Base-by-base conservation (phyloP, 176 grass and related monocot genomes). In the Triticum aestivum region DNA sequence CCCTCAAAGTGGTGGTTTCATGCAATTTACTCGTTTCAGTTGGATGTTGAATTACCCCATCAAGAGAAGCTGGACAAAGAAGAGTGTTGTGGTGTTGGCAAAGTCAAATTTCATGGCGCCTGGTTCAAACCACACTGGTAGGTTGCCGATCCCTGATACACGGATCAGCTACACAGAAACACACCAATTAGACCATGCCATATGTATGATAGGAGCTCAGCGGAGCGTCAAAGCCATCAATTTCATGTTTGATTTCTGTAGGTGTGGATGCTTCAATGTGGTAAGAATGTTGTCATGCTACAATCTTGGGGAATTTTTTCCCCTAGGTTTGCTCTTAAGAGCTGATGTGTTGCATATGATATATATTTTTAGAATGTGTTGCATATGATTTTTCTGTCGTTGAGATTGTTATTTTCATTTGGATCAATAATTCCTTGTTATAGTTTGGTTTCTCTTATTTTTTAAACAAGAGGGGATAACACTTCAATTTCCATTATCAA, bases 81-180 rank as follows among this genome's bases (percentile, higher is more conserved):
- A 82, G 56, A 98, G 96, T 12, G 93, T 30, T 12, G 39, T 76
- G 54, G 91, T 95, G 64, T 91, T 87, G 13, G 91, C 83, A 76
- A 92, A 93, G 14, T 91, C 88, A 65, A 86, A 98, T 84, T 29
- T 93, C 15, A 77, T 78, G 5, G 95, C 89, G 20, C 96, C 96
- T 58, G 96, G 93, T 87, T 98, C 96, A 42, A 87, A 98, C 96
- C 93, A 98, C 27, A 98, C 91, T 0, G 91, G 95, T 26, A 95
- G 70, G 58, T 98, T 87, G 72, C 74, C 33, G 67, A 89, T 86
- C 83, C 95, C 93, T 66, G 89, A 86, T 69, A 93, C 95, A 44
- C 91, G 91, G 58, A 98, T 82, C 44, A 98, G 65, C 95, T 95
- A 71, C 37, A 76, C 34, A 92, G 45, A 61, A 71, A 26, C 29